These are phyloP conservation scores for Aureobasidium sp. DNA, from an alignment of 2,329 filamentous ascomycete species.

Conservation along the genomic window DNA sequence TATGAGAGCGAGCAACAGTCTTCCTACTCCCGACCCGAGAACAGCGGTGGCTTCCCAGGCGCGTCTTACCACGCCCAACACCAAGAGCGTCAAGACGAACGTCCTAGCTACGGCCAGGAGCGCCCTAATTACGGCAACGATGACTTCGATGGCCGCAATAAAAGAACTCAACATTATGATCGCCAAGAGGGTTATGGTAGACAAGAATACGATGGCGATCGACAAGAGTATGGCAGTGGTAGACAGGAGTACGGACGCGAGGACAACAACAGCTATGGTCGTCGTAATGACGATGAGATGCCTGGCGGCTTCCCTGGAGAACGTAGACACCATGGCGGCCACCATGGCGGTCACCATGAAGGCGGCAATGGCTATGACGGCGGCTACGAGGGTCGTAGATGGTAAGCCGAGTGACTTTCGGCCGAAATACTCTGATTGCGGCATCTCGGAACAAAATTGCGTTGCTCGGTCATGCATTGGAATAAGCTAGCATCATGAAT, in stretches of 20 bases:
- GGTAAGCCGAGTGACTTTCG: background rate
- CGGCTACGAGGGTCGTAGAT: conserved; percentile 8
- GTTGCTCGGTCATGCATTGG: background rate
- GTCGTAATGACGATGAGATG: conserved; percentile 7
- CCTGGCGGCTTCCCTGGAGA: background rate
- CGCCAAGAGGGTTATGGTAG: conserved; percentile 16
- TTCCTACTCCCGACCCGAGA: background rate
- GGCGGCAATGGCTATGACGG: background rate
- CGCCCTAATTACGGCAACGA: conserved; percentile 8
- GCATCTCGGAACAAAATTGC: background rate
- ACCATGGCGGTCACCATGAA: background rate
- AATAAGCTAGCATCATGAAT: background rate
- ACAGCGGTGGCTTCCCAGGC: conserved; percentile 24
- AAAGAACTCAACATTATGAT: background rate
- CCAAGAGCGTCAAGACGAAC: conserved; percentile 12
- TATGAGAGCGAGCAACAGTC: conserved; percentile 32
- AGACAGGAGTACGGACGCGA: conserved; percentile 17
- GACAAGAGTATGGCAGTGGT: conserved; percentile 16
- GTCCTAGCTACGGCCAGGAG: conserved; percentile 18
- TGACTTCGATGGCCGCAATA: conserved; percentile 1
- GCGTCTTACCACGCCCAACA: conserved; percentile 22
- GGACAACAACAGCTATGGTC: conserved; percentile 9
- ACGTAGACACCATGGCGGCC: conserved; percentile 7
- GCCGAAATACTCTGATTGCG: background rate
- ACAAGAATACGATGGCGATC: conserved; percentile 17